Conservation (phyloP, 441 rosid species). For the Brassica balearica region DNA sequence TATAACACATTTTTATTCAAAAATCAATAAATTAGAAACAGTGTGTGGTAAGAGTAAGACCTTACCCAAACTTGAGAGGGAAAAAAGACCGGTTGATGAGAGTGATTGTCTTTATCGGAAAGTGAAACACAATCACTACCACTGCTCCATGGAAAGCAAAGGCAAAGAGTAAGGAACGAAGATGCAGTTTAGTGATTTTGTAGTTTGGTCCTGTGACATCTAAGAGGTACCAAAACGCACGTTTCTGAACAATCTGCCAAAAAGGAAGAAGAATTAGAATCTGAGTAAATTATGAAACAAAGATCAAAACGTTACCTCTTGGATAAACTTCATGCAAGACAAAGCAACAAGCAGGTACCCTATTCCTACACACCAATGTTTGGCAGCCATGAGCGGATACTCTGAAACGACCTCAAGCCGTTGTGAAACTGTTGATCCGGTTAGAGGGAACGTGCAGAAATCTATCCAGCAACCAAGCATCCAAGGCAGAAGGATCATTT, state of each 20-base stretch:
- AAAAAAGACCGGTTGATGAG: constrained; percentile 31
- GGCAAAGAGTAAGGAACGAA: constrained; percentile 20
- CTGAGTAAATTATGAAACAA: background rate
- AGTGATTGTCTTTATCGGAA: constrained; percentile 22
- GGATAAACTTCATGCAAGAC: constrained; percentile 10
- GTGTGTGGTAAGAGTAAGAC: background rate
- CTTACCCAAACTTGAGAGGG: constrained; percentile 29
- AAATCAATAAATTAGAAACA: background rate
- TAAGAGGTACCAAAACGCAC: constrained; percentile 37
- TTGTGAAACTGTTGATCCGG: background rate
- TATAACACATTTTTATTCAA: background rate
- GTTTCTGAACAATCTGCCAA: constrained; percentile 34
- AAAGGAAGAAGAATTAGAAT: background rate
- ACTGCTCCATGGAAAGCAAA: constrained; percentile 27
- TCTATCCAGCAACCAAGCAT: constrained; percentile 33
- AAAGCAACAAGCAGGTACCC: background rate
- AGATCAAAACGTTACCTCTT: constrained; percentile 23
- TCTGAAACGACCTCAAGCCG: background rate
- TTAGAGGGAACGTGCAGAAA: constrained; percentile 24
- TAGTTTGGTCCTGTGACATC: constrained; percentile 37
- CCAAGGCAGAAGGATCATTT: constrained; percentile 32
- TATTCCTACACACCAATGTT: background rate
- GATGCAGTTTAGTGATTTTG: constrained; percentile 23
- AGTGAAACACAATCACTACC: constrained; percentile 31
- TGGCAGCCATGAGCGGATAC: background rate